These are phyloP conservation scores for Carpinus fangiana DNA, from an alignment of 306 rosid genomes.

Conservation along the genomic window DNA sequence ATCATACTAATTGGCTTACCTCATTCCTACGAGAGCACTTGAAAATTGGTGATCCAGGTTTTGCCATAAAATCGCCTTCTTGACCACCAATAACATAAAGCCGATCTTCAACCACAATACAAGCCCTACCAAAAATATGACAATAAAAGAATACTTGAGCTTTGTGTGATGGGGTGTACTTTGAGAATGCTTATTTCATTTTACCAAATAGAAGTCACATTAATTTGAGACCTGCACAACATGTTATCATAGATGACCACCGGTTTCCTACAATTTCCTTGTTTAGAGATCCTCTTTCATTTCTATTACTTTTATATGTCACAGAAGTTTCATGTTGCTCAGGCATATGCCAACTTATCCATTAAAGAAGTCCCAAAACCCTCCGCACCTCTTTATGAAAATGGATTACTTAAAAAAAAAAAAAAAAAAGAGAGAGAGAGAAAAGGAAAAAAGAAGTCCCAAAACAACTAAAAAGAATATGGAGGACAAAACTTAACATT, in stretches of 20 bases:
- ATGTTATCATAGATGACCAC: background rate
- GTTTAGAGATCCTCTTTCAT: background rate
- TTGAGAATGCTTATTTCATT: conserved; percentile 17
- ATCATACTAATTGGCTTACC: conserved; percentile 40
- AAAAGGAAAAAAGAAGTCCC: background rate
- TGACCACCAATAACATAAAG: conserved; percentile 94
- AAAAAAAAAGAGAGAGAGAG: too few relatives aligned
- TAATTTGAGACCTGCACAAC: conserved; percentile 15
- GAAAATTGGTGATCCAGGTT: conserved; percentile 93
- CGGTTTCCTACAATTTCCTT: background rate
- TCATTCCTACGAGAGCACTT: conserved; percentile 89
- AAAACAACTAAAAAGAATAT: background rate
- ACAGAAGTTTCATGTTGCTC: background rate
- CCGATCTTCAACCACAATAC: conserved; percentile 68
- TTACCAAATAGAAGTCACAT: background rate
- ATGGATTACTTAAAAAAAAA: too few relatives aligned
- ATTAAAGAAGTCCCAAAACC: background rate
- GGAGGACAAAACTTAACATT: background rate
- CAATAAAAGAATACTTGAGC: conserved; percentile 19
- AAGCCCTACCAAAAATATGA: conserved; percentile 56
- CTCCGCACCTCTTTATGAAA: too few relatives aligned
- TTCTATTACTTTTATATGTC: background rate
- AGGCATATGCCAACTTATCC: background rate
- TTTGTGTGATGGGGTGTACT: conserved; percentile 20
- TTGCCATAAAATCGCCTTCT: conserved; percentile 99